Percentiles rank a stretch among this genome's conserved stretches.
Conservation (phyloP, 2,329 filamentous ascomycete genomes). For the Fusarium scirpi region DNA sequence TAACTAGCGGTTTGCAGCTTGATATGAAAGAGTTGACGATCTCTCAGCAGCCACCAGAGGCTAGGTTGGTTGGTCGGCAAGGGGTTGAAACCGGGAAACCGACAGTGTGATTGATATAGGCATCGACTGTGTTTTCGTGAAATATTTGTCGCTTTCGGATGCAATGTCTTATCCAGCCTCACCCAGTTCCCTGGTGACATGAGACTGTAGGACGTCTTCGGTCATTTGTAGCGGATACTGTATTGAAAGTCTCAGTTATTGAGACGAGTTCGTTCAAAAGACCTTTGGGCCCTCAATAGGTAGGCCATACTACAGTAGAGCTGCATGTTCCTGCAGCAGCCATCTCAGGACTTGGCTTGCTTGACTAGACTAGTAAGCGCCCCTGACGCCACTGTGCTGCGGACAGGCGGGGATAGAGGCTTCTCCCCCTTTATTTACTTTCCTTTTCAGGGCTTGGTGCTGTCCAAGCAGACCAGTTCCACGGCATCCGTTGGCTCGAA, state of each 20-base stretch:
- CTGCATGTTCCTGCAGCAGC: conserved; percentile 40
- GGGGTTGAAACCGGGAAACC: conserved; percentile 18
- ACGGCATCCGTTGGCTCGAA: conserved; percentile 28
- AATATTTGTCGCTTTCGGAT: conserved; percentile 17
- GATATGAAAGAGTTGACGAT: conserved; percentile 39
- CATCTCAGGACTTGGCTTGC: conserved; percentile 14
- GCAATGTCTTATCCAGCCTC: conserved; percentile 5
- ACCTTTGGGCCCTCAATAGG: background rate
- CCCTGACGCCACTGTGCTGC: conserved; percentile 38
- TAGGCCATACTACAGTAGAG: conserved; percentile 3
- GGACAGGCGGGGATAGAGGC: conserved; percentile 29
- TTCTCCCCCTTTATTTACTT: conserved; percentile 42
- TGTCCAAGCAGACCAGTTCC: conserved; percentile 22
- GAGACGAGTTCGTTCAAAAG: conserved; percentile 4
- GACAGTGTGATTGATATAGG: conserved; percentile 31
- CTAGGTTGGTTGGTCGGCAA: conserved; percentile 5
- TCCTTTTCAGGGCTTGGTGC: conserved; percentile 28
- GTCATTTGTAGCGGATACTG: conserved; percentile 29
- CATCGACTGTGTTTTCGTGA: conserved; percentile 29
- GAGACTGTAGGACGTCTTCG: conserved; percentile 15
- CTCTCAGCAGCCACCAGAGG: conserved; percentile 25
- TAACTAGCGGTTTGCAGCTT: conserved; percentile 26
- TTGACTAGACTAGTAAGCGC: conserved; percentile 2
- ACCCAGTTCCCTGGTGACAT: conserved; percentile 8
- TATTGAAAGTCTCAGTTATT: conserved; percentile 7